These are phyloP conservation scores for Golubevia sp. DNA, from an alignment of 1,284 basidiomycete genomes.

Conservation along the genomic window DNA sequence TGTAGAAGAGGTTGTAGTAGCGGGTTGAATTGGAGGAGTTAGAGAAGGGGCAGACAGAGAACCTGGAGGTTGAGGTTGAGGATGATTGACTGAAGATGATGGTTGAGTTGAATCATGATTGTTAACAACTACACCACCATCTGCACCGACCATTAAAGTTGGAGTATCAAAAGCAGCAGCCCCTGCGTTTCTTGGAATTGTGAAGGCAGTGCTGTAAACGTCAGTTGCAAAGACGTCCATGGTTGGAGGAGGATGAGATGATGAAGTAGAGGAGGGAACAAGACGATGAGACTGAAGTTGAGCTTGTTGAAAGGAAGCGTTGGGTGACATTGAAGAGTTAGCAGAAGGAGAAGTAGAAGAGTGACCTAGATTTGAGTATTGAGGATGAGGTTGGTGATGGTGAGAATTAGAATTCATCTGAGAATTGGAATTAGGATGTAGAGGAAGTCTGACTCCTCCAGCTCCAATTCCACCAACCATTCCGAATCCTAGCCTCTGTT, in stretches of 20 bases:
- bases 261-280: background rate
- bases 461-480: background rate
- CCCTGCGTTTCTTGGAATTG: conserved; percentile 34
- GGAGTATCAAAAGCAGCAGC: conserved; percentile 16
- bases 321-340: too few species aligned
- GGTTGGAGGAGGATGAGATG: background rate
- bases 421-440: background rate
- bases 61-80: conserved; percentile 7
- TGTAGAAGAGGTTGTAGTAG: background rate
- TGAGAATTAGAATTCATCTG: background rate
- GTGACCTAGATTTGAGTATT: background rate
- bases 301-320: too few species aligned
- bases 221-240: conserved; percentile 10
- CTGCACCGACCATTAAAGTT: background rate
- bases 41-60: conserved; percentile 1
- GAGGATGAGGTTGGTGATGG: background rate
- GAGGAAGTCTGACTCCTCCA: background rate
- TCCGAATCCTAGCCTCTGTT: background rate
- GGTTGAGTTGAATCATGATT: background rate
- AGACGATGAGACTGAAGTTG: background rate
- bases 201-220: conserved; percentile 46
- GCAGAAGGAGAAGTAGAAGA: background rate
- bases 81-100: conserved; percentile 4
- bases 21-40: conserved; percentile 8
- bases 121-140: too few species aligned